Evolutionary conservation across 331 rosid species (phyloP).

Genomic region (Dryas integrifolia): DNA sequence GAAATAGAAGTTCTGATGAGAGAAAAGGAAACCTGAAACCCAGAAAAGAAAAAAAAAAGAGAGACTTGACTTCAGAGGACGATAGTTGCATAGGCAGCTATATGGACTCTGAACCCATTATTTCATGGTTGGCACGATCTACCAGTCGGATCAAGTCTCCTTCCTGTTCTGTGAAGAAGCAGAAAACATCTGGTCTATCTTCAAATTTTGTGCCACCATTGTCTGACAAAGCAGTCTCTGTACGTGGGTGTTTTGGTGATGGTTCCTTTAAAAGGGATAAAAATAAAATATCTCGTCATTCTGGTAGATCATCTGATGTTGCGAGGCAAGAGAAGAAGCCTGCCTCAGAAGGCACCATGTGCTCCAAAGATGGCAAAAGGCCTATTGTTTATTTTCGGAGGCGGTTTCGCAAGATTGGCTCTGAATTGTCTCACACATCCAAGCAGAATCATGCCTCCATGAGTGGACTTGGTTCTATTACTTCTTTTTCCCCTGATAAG

Average conservation of each 20-base stretch:
- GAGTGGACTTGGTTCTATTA: slow-evolving; percentile 34
- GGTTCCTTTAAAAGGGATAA: slow-evolving; percentile 34
- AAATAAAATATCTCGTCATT: slow-evolving; percentile 33
- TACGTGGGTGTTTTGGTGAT: slow-evolving; percentile 27
- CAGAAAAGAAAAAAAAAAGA: slow-evolving; percentile 45
- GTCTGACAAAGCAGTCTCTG: slow-evolving; percentile 42
- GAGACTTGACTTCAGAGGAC: slow-evolving; percentile 41
- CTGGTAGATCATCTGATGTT: slow-evolving; percentile 41
- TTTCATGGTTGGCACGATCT: slow-evolving; percentile 83
- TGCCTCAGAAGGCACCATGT: slow-evolving; percentile 38
- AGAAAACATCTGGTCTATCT: slow-evolving; percentile 48
- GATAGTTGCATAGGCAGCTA: slow-evolving; percentile 51
- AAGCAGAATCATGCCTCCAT: slow-evolving; percentile 28
- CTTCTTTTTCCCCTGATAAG: slow-evolving; percentile 27
- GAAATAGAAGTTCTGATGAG: slow-evolving; percentile 39
- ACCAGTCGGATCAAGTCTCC: slow-evolving; percentile 57
- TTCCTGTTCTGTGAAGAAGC: slow-evolving; percentile 57
- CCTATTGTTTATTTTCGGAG: slow-evolving; percentile 84
- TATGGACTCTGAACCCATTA: slow-evolving; percentile 90
- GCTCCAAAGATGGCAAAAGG: slow-evolving; percentile 42
- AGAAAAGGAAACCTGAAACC: slow-evolving; percentile 42
- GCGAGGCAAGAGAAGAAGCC: slow-evolving; percentile 38
- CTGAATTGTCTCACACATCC: slow-evolving; percentile 33
- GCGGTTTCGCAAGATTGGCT: slow-evolving; percentile 52
- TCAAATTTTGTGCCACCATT: slow-evolving; percentile 37